A percentile compares a stretch with the other conserved stretches of the same genome.
phyloP scores from a whole-genome alignment of 1,139 yeast species.

The Taiozyma sp. region DNA sequence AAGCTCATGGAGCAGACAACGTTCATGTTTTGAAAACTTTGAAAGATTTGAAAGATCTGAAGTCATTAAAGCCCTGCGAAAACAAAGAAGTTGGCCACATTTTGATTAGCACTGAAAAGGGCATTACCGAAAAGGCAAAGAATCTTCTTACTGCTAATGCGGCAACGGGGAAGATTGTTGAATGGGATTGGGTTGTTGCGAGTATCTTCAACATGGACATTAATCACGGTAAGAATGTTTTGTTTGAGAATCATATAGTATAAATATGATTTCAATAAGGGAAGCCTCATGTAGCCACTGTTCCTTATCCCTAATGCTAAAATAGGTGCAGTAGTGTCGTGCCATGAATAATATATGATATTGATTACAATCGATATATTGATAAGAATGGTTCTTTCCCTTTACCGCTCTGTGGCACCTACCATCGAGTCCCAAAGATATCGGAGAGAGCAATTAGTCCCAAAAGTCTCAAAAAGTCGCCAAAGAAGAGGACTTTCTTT shows the following conservation, averaged over 20 bases:
- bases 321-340: no score
- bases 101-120: constrained; percentile 30
- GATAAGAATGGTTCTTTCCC: background rate
- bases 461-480: background rate
- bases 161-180: constrained; percentile 34
- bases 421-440: background rate
- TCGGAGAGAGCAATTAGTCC: background rate
- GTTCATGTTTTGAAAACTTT: constrained; percentile 33
- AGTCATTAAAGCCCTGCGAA: constrained; percentile 13
- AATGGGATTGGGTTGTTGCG: constrained; percentile 69
- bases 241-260: constrained; percentile 1
- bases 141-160: constrained; percentile 27
- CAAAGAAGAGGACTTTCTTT: no score
- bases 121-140: constrained; percentile 38
- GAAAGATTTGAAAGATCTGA: constrained; percentile 22
- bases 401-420: background rate
- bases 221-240: constrained; percentile 7
- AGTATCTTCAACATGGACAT: constrained; percentile 47
- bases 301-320: no score
- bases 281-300: no score
- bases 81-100: constrained; percentile 15
- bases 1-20: constrained; percentile 58
- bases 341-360: no score
- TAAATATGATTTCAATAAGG: background rate
- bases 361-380: no score